A percentile compares a stretch with the other conserved stretches of the same genome.
Evolutionary conservation across 2,329 filamentous ascomycete species (phyloP).

Genomic region (Talaromyces albobiverticillius): DNA sequence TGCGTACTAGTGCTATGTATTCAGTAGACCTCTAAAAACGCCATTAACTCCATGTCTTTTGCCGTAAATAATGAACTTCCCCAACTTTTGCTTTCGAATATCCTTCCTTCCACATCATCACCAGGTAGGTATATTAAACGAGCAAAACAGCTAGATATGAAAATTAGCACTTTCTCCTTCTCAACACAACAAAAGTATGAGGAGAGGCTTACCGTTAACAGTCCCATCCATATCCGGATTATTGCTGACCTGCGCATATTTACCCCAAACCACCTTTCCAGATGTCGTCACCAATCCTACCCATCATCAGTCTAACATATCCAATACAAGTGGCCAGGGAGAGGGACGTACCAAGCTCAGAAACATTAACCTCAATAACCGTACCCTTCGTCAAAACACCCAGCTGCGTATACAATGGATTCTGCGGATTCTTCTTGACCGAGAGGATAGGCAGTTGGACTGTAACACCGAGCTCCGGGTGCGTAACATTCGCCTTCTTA

Average conservation of each 20-base stretch:
- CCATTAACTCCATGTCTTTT: not conserved
- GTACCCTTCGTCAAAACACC: constrained; percentile 86
- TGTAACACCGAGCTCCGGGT: constrained; percentile 79
- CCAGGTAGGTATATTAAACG: constrained; percentile 3
- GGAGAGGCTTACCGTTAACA: constrained; percentile 48
- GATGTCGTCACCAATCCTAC: constrained; percentile 78
- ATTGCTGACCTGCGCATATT: constrained; percentile 68
- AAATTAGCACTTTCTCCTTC: constrained; percentile 1
- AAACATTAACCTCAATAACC: constrained; percentile 87
- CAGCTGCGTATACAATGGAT: constrained; percentile 86
- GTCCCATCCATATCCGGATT: constrained; percentile 60
- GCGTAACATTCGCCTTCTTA: constrained; percentile 71
- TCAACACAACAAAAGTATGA: not conserved
- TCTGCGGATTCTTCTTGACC: constrained; percentile 83
- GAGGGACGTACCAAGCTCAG: constrained; percentile 56
- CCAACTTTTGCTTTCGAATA: too few relatives aligned
- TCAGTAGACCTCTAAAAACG: not conserved
- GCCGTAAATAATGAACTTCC: too few relatives aligned
- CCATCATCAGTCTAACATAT: not conserved
- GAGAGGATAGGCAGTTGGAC: constrained; percentile 79
- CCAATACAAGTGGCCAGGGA: not conserved
- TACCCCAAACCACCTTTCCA: constrained; percentile 91
- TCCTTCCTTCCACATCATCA: too few relatives aligned
- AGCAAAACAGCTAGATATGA: constrained; percentile 10
- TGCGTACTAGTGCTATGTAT: not conserved